Evolutionary conservation across 768 basidiomycete species (phyloP).

Genomic region (Hygrocybe coccinea): DNA sequence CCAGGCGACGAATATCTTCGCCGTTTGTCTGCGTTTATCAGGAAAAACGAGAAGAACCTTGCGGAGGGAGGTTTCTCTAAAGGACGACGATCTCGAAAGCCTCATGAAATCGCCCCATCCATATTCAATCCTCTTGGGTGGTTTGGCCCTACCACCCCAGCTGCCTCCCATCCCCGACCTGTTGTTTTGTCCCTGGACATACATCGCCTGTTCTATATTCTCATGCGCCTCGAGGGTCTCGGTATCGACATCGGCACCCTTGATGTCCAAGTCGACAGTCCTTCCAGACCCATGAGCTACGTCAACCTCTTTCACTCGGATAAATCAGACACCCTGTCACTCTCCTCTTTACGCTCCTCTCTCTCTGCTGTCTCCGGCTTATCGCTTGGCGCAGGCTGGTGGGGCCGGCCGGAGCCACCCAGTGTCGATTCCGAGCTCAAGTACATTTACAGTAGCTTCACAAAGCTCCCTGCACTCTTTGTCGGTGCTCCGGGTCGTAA

Average conservation of each 20-base stretch:
- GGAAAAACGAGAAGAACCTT: slow-evolving; percentile 64
- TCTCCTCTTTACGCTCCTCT: slow-evolving; percentile 71
- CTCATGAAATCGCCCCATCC: slow-evolving; percentile 29
- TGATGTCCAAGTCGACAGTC: slow-evolving; percentile 68
- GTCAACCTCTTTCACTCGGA: slow-evolving; percentile 55
- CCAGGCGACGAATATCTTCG: slow-evolving; percentile 74
- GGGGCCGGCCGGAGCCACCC: slow-evolving; percentile 54
- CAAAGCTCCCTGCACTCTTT: slow-evolving; percentile 76
- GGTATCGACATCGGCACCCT: slow-evolving; percentile 74
- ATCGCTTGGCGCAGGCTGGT: slow-evolving; percentile 73
- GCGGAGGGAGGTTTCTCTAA: slow-evolving; percentile 57
- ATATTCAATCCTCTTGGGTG: slow-evolving; percentile 60
- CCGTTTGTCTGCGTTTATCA: slow-evolving; percentile 64
- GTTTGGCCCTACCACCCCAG: slow-evolving; percentile 41
- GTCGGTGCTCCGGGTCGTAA: slow-evolving; percentile 61
- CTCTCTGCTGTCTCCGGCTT: slow-evolving; percentile 70
- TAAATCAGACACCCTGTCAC: slow-evolving; percentile 69
- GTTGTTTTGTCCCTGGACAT: slow-evolving; percentile 66
- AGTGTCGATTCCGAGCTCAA: slow-evolving; percentile 71
- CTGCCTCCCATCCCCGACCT: slow-evolving; percentile 45
- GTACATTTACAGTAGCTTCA: slow-evolving; percentile 86
- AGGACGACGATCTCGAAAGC: slow-evolving; percentile 41
- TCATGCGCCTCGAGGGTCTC: slow-evolving; percentile 80
- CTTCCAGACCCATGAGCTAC: slow-evolving; percentile 74
- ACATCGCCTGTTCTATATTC: slow-evolving; percentile 82